Evolutionary conservation across 257 asterid species (phyloP), one percentile per base, ranked within the genome.

Genomic region (Solanum pennellii): DNA sequence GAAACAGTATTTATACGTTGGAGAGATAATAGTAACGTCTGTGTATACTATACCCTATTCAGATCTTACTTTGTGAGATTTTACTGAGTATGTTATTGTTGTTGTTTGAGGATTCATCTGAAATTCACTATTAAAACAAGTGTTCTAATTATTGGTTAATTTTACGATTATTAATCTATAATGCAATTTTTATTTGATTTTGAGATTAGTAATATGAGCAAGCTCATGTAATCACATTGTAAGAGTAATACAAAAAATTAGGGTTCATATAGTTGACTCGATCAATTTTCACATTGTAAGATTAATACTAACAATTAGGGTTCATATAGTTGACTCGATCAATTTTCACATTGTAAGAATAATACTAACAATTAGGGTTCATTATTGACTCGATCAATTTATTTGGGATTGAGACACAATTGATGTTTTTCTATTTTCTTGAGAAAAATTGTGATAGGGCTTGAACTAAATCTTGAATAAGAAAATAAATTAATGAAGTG

Each of bases 41-140:
- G 14, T 12, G 7, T 65, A 65, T 0, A 65, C 9, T 65, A 0
- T 65, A 25, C 0, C 9, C 4, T 65, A 0, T 0, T 5, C 0
- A 65, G 29, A n/a, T 12, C 33, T 0, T 23, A 62, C 29, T 62
- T 23, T 62, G 29, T 62, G 29, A 0, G 7, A 62, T 62, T 62
- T 11, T 25, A 65, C 4, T n/a, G 4, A 25, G 18, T 65, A 65
- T 25, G 16, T 25, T 65, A 25, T 11, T 65, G 72, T 65, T 65
- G 72, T 11, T n/a, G 72, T 25, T n/a, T 41, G 83, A 76, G 21
- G 23, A 12, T 76, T 12, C 35, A 72, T 72, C 2, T 21, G 20
- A 72, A 72, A 33, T 18, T 72, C 15, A 72, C 27, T 33, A 72
- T 14, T 72, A 72, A 72, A 35, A 72, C 12, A 31, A 71, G 9